Evolutionary conservation across 2,329 filamentous ascomycete species (phyloP).

Genomic region (Bipolaris victoriae): DNA sequence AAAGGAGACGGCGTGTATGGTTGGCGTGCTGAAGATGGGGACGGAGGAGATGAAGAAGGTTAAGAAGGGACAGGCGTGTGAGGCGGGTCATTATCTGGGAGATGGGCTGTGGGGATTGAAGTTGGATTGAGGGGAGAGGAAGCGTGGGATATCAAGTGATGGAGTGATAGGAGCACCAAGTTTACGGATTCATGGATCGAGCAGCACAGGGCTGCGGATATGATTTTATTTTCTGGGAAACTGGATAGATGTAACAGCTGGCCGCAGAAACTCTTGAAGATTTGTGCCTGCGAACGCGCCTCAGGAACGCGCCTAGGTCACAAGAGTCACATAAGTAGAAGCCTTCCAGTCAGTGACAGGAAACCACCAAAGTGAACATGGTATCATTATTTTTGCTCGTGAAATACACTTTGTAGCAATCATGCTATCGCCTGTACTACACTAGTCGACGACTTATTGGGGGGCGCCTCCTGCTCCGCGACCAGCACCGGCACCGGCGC

Average conservation of each 20-base stretch:
- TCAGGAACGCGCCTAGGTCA: neutral
- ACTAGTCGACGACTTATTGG: constrained; percentile 18
- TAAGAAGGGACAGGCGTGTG: constrained; percentile 92
- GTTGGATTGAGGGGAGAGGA: constrained; percentile 54
- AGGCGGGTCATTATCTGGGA: constrained; percentile 90
- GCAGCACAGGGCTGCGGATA: neutral
- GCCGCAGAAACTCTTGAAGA: neutral
- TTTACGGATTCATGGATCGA: neutral
- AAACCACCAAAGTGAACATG: constrained; percentile 21
- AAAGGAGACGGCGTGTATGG: constrained; percentile 87
- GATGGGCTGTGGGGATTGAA: constrained; percentile 88
- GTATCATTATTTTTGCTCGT: constrained; percentile 41
- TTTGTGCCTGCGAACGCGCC: neutral
- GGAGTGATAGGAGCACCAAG: neutral
- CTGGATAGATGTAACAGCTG: neutral
- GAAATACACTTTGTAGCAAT: constrained; percentile 1
- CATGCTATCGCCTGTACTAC: neutral
- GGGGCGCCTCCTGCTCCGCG: constrained; percentile 29
- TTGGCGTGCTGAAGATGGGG: constrained; percentile 81
- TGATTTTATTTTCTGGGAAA: neutral
- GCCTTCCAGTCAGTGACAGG: neutral
- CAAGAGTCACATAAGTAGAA: neutral
- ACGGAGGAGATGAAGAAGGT: constrained; percentile 93
- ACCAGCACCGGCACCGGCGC: constrained; percentile 22
- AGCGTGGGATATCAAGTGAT: neutral